Evolutionary conservation across 2,329 filamentous ascomycete species (phyloP), one percentile per base, ranked within the genome.

Genomic region (Penicillium aurantiogriseum): DNA sequence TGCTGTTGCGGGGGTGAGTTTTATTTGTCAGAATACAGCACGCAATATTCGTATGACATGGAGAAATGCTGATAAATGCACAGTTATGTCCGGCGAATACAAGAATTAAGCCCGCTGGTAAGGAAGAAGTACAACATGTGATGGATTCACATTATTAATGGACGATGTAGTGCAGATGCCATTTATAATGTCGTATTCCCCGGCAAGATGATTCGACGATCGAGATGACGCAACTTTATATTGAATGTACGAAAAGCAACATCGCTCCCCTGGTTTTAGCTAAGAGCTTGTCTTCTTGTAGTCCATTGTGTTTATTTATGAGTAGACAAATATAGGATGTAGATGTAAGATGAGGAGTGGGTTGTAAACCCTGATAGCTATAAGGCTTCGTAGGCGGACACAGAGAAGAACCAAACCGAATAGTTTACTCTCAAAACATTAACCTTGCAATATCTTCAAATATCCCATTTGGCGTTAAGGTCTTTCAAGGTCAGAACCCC

Each of bases 21-120:
- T 15, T 59, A 71, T 72, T 71, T 71, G 69, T 72, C 66, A 72
- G 65, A 60, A 33, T 13, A 19, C 61, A 70, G 70, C 71, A 73
- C 71, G 71, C 67, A 67, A 73, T 73, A 57, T 33, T 53, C 33
- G 59, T 61, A 58, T 44, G 44, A 61, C 57, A 64, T 64, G 29
- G 51, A 58, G 40, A 56, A 55, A 61, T 64, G 68, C 66, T 71
- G 70, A 70, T 68, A 71, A 70, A 72, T 71, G 39, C 49, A 63
- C 5, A n/a, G 23, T 11, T 44, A 11, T 6, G 5, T 25, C 4
- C 25, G 15, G 3, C 8, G 2, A 27, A 44, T 27, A 11, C 42
- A 13, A 44, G 9, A 47, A 51, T 45, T 25, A 39, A 23, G 8
- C 5, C 10, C 8, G 4, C 36, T 42, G n/a, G 5, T 29, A 40